Conservation (phyloP, 495 filamentous ascomycete species). For the Penicillium coprophilum region DNA sequence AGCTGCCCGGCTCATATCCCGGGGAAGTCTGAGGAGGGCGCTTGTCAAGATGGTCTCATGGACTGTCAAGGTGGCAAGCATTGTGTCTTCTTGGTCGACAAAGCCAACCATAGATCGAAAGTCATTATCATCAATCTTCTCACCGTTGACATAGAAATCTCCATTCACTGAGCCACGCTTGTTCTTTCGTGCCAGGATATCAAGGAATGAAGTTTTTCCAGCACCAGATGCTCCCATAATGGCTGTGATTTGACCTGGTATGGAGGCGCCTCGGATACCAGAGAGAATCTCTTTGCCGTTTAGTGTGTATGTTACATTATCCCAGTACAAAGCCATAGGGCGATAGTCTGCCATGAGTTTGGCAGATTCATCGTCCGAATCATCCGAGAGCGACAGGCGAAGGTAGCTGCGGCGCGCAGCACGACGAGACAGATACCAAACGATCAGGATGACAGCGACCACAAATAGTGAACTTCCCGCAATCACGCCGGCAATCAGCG, state of each 20-base stretch:
- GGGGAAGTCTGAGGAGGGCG: constrained; percentile 82
- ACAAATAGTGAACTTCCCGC: constrained; percentile 84
- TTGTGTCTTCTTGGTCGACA: constrained; percentile 97
- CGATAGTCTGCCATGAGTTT: constrained; percentile 89
- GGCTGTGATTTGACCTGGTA: constrained; percentile 87
- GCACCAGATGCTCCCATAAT: constrained; percentile 99
- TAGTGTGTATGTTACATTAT: constrained; percentile 81
- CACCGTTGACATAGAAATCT: constrained; percentile 91
- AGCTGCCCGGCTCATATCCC: constrained; percentile 79
- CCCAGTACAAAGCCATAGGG: constrained; percentile 83
- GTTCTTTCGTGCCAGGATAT: constrained; percentile 96
- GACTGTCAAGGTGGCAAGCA: constrained; percentile 94
- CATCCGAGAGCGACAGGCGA: constrained; percentile 74
- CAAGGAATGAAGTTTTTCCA: constrained; percentile 95
- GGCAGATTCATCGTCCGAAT: constrained; percentile 83
- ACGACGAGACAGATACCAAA: constrained; percentile 88
- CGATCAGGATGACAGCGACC: constrained; percentile 73
- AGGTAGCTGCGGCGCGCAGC: constrained; percentile 63
- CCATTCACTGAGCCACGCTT: constrained; percentile 80
- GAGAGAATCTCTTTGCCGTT: constrained; percentile 86
- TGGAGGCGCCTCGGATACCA: constrained; percentile 77
- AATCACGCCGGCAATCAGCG: constrained; percentile 91
- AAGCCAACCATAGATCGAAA: constrained; percentile 92
- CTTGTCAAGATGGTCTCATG: constrained; percentile 97
- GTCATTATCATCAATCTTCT: constrained; percentile 80